A percentile compares a stretch with the other conserved stretches of the same genome.
These are phyloP conservation scores for Acephala macrosclerotiorum DNA, from an alignment of 2,329 filamentous ascomycete genomes.

Conservation along the genomic window DNA sequence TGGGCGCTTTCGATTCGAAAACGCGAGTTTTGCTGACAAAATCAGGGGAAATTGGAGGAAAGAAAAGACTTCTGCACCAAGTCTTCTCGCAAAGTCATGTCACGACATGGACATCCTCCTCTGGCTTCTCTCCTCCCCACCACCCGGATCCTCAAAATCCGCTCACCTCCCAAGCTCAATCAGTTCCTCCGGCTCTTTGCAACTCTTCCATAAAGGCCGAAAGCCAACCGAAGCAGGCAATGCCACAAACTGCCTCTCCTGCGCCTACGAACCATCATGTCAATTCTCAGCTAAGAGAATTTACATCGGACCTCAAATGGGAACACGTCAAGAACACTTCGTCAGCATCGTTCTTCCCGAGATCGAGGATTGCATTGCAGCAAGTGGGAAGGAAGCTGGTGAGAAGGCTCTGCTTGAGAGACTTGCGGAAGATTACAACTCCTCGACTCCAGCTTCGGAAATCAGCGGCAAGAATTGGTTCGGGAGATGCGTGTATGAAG, in stretches of 20 bases:
- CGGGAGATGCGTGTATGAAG: slow-evolving; percentile 92
- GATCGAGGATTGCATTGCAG: slow-evolving; percentile 75
- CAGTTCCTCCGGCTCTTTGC: slow-evolving; percentile 76
- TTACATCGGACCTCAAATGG: slow-evolving; percentile 60
- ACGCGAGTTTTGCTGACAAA: slow-evolving; percentile 11
- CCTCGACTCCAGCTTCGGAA: slow-evolving; percentile 54
- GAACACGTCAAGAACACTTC: slow-evolving; percentile 64
- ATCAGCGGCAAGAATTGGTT: slow-evolving; percentile 73
- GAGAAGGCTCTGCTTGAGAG: slow-evolving; percentile 47
- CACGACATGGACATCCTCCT: slow-evolving; percentile 93
- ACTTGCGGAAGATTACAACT: slow-evolving; percentile 59
- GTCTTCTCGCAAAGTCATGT: slow-evolving; percentile 90
- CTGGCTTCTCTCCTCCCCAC: slow-evolving; percentile 83
- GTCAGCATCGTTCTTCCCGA: slow-evolving; percentile 88
- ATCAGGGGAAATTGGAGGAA: slow-evolving; percentile 87
- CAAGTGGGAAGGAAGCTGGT: slow-evolving; percentile 55
- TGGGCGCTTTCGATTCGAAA: neutral
- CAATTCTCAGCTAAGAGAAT: slow-evolving; percentile 82
- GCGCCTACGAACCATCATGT: slow-evolving; percentile 76
- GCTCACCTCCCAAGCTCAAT: slow-evolving; percentile 79
- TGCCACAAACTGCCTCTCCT: slow-evolving; percentile 87
- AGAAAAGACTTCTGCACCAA: slow-evolving; percentile 76
- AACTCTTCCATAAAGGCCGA: slow-evolving; percentile 75
- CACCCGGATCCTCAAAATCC: slow-evolving; percentile 44
- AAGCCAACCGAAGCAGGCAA: slow-evolving; percentile 78